phyloP scores from a whole-genome alignment of 768 basidiomycete species.

The Hortiboletus campestris region DNA sequence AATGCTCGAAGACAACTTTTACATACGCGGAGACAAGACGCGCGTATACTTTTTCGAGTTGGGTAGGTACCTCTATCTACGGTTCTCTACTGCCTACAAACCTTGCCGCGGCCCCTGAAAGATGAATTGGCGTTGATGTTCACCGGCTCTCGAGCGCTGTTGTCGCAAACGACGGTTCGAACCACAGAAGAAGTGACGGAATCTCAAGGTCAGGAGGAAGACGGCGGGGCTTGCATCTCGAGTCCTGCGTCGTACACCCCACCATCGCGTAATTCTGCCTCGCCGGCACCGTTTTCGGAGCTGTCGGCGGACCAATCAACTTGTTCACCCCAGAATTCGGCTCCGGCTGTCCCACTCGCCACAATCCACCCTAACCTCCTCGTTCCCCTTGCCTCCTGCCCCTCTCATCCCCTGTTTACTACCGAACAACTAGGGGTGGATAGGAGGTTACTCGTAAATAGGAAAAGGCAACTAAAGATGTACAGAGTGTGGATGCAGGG shows the following conservation, averaged over 20 bases:
- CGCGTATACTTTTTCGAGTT: slow-evolving; percentile 95
- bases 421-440: slow-evolving; percentile 88
- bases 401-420: slow-evolving; percentile 65
- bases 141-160: slow-evolving; percentile 54
- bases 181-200: slow-evolving; percentile 38
- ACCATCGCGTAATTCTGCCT: slow-evolving; percentile 1
- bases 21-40: slow-evolving; percentile 95
- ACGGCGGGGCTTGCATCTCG: slow-evolving; percentile 1
- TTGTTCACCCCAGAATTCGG: neutral
- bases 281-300: neutral
- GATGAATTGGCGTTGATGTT: slow-evolving; percentile 81
- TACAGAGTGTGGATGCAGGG: slow-evolving; percentile 95
- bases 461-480: slow-evolving; percentile 95
- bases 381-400: slow-evolving; percentile 16
- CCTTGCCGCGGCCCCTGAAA: slow-evolving; percentile 24
- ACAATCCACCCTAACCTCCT: slow-evolving; percentile 41
- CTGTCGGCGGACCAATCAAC: neutral
- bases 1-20: slow-evolving; percentile 90
- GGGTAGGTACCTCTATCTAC: slow-evolving; percentile 42
- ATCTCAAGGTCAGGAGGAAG: slow-evolving; percentile 19
- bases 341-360: neutral
- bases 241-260: slow-evolving; percentile 9
- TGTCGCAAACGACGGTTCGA: slow-evolving; percentile 29
- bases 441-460: slow-evolving; percentile 84
- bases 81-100: neutral